Percentiles rank a stretch among this genome's conserved stretches.
Conservation (phyloP, 2,329 filamentous ascomycete genomes). For the Xylariomycetidae sp. region DNA sequence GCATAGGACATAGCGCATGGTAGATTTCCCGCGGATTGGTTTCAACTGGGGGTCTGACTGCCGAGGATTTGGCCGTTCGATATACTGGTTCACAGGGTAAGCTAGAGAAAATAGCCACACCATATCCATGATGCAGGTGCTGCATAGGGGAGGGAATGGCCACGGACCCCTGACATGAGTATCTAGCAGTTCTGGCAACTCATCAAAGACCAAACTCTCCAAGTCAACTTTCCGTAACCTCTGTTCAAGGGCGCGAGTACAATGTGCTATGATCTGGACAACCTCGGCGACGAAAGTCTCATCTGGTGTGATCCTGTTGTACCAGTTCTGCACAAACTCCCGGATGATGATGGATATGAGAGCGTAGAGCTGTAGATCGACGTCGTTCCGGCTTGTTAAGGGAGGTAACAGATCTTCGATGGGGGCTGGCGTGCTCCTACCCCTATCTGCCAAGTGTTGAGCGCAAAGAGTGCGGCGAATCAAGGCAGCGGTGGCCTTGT, state of each 20-base stretch:
- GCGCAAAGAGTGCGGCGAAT: conserved; percentile 81
- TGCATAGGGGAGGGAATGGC: conserved; percentile 7
- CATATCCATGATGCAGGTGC: too few relatives aligned
- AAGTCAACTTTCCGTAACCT: conserved; percentile 77
- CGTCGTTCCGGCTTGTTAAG: conserved; percentile 87
- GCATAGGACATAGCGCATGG: conserved; percentile 77
- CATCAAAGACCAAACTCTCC: conserved; percentile 78
- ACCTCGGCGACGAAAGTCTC: conserved; percentile 84
- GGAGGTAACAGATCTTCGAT: conserved; percentile 83
- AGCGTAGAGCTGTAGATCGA: conserved; percentile 90
- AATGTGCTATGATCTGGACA: conserved; percentile 87
- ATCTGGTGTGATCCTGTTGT: conserved; percentile 86
- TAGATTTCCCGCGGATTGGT: conserved; percentile 67
- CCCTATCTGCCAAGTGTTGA: conserved; percentile 59
- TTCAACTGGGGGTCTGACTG: conserved; percentile 54
- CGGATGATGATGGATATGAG: conserved; percentile 84
- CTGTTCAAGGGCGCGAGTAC: conserved; percentile 82
- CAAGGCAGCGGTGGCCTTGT: conserved; percentile 73
- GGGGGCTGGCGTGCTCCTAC: conserved; percentile 46
- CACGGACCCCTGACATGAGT: conserved; percentile 72
- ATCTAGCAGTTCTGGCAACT: conserved; percentile 77
- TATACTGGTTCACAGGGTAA: conserved; percentile 53
- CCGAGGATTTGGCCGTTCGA: conserved; percentile 59
- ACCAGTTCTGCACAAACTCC: conserved; percentile 92
- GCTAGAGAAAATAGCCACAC: too few relatives aligned